Conservation (phyloP, 2,329 filamentous ascomycete genomes). For the Anthostomella pinea region DNA sequence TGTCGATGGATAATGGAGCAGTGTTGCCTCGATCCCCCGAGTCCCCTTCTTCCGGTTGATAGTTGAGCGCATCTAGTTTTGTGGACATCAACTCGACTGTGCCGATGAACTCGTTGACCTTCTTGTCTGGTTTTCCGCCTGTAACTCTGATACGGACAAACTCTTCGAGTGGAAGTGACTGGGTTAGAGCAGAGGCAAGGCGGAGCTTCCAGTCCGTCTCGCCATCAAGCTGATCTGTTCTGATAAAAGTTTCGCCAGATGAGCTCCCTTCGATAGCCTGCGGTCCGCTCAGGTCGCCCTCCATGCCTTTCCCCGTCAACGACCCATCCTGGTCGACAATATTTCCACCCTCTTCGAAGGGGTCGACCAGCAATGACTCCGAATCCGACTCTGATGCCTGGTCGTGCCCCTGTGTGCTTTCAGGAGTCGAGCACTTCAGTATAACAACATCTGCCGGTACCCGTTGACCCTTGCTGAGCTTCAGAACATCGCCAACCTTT, state of each 20-base stretch:
- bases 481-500: conserved; percentile 93
- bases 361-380: conserved; percentile 42
- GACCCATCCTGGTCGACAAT: conserved; percentile 23
- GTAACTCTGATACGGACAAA: conserved; percentile 69
- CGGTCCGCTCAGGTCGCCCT: conserved; percentile 26
- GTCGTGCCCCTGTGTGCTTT: conserved; percentile 37
- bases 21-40: conserved; percentile 48
- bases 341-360: conserved; percentile 28
- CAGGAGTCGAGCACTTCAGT: conserved; percentile 71
- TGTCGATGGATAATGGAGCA: conserved; percentile 83
- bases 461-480: conserved; percentile 85
- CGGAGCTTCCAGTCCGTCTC: conserved; percentile 99
- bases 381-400: conserved; percentile 33
- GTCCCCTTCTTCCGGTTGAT: conserved; percentile 32
- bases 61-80: conserved; percentile 46
- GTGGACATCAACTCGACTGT: conserved; percentile 72
- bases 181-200: conserved; percentile 80
- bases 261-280: conserved; percentile 38
- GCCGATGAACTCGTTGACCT: conserved; percentile 93
- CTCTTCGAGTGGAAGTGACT: conserved; percentile 70
- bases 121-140: conserved; percentile 87
- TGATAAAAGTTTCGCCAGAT: conserved; percentile 90
- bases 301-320: conserved; percentile 36
- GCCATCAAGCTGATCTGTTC: conserved; percentile 94
- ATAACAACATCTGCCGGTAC: conserved; percentile 94